Percentiles rank a stretch among this genome's conserved stretches.
Conservation (phyloP, 2,329 filamentous ascomycete species). For the Ophiostoma montium region DNA sequence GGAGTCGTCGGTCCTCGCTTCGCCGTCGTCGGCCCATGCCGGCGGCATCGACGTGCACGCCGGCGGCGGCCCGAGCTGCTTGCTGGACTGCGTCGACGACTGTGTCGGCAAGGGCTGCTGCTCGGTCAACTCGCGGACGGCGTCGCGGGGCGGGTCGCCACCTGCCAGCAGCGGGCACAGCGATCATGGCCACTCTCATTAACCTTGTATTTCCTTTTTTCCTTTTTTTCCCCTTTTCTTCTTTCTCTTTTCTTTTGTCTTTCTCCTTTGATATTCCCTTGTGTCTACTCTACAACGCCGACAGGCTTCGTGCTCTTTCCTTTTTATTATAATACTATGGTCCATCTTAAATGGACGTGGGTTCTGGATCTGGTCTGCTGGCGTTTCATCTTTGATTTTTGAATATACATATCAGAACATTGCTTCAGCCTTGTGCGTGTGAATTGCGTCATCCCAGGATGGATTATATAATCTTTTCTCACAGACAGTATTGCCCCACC, state of each 20-base stretch:
- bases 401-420: too few species aligned
- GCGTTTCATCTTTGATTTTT: too few species aligned
- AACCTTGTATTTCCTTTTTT: neutral
- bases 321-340: too few species aligned
- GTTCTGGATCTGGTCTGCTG: too few species aligned
- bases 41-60: slow-evolving; percentile 13
- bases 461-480: too few species aligned
- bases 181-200: slow-evolving; percentile 13
- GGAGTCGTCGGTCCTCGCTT: neutral
- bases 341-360: too few species aligned
- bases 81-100: slow-evolving; percentile 38
- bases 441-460: too few species aligned
- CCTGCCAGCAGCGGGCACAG: slow-evolving; percentile 24
- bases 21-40: slow-evolving; percentile 9
- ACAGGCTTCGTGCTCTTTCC: too few species aligned
- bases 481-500: too few species aligned
- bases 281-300: too few species aligned
- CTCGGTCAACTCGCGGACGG: slow-evolving; percentile 22
- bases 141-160: slow-evolving; percentile 17
- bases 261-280: too few species aligned
- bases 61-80: slow-evolving; percentile 21
- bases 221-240: neutral
- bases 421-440: too few species aligned
- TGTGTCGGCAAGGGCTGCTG: slow-evolving; percentile 34
- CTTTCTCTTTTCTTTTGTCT: neutral